These are phyloP conservation scores for Sclerotinia subarctica DNA, from an alignment of 2,329 filamentous ascomycete genomes.

Conservation along the genomic window DNA sequence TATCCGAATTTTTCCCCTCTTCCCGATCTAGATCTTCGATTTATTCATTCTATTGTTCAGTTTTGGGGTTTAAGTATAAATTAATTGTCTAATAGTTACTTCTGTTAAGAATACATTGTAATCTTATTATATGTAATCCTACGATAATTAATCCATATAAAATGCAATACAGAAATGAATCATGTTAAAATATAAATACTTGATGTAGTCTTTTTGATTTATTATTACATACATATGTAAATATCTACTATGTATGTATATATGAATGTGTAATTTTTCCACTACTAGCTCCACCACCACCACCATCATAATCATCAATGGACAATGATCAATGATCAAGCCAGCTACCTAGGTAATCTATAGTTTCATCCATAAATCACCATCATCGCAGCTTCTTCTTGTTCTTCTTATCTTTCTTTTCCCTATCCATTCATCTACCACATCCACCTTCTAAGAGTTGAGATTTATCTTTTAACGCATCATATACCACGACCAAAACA, in stretches of 20 bases:
- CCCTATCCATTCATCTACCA: too few relatives aligned
- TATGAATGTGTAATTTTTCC: constrained; percentile 1
- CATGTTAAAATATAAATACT: too few relatives aligned
- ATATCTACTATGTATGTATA: not conserved
- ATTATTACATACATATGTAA: not conserved
- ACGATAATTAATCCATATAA: too few relatives aligned
- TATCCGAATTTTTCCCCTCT: too few relatives aligned
- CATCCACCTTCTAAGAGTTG: constrained; percentile 10
- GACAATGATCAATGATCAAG: not conserved
- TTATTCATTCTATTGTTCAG: too few relatives aligned
- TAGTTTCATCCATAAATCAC: not conserved
- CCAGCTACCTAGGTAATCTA: not conserved
- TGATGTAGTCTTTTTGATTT: not conserved
- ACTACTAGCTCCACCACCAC: not conserved
- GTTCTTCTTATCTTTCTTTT: not conserved
- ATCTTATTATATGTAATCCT: too few relatives aligned
- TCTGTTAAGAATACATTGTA: too few relatives aligned
- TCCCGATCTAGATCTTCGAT: too few relatives aligned
- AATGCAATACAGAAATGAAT: too few relatives aligned
- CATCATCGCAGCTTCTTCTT: not conserved
- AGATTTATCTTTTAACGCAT: constrained; percentile 16
- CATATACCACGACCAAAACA: not conserved
- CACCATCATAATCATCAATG: not conserved
- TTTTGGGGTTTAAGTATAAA: too few relatives aligned
- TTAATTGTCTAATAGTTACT: too few relatives aligned